Base-by-base conservation (phyloP, 176 grass and related monocot genomes). In the Musa schizocarpa region DNA sequence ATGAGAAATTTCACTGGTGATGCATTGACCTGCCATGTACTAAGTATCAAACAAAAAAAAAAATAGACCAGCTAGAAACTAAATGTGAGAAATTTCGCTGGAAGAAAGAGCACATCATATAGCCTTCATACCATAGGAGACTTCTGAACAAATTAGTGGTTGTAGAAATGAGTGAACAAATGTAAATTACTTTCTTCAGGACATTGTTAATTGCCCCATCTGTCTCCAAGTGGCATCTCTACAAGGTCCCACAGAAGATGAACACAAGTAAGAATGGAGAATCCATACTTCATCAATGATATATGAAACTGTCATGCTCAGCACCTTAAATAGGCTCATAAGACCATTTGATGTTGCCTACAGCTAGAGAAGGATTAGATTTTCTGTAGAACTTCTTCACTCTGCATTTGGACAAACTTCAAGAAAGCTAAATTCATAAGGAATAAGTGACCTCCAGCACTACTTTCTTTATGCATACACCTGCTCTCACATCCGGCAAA, bases 151-250 rank as follows among this genome's bases (percentile, higher is more conserved):
- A 84, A 73, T 81, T 88, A 25, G 82, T 82, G 49, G 85, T 74
- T 23, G 19, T 82, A 56, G 70, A 85, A 70, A 78, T 62, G 78
- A 80, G 85, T 53, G 88, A 87, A 81, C 82, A 93, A 81, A 98
- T 76, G 54, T 80, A 82, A 85, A 98, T 77, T 52, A 98, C 82
- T 87, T 93, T 93, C 84, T 93, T 98, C 73, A 88, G 92, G 58
- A 93, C 79, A 65, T 89, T 80, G 80, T 91, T 86, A 84, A 29
- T 62, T 63, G 26, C 84, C 88, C 94, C 94, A 93, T 78, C 75
- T 81, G 90, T 83, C 76, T 34, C 25, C 56, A 67, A 92, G 53
- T 74, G 90, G 74, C 19, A 91, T 82, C 54, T 88, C 90, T 93
- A 79, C 69, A 64, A 48, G 34, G 26, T 23, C 10, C 8, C 14